A percentile compares a stretch with the other conserved stretches of the same genome.
These are phyloP conservation scores for Saposhnikovia divaricata DNA, from an alignment of 129 eudicot species.

Conservation along the genomic window DNA sequence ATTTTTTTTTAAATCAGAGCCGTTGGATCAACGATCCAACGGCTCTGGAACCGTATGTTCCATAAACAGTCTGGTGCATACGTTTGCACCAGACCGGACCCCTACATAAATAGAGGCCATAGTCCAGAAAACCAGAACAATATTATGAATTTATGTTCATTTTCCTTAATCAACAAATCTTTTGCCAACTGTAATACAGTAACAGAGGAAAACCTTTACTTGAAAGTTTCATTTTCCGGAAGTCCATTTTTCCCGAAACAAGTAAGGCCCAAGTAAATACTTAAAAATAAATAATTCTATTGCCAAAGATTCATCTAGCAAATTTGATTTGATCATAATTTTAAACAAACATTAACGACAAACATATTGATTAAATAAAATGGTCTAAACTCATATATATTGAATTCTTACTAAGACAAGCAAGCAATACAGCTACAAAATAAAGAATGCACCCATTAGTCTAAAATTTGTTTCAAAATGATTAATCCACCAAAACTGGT, in stretches of 20 bases:
- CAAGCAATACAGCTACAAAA: background rate
- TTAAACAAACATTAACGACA: background rate
- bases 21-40: no score
- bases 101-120: no score
- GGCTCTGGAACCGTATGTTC: no score
- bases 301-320: background rate
- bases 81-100: no score
- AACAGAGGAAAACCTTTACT: background rate
- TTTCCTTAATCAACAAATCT: background rate
- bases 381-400: constrained; percentile 3
- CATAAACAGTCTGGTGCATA: no score
- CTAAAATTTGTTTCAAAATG: background rate
- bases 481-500: background rate
- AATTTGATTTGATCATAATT: no score
- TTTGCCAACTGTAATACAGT: background rate
- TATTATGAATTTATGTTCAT: background rate
- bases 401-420: background rate
- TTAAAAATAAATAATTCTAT: no score
- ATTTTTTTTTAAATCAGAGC: no score
- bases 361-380: background rate
- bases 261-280: background rate
- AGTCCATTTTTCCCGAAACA: no score
- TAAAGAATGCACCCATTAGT: background rate
- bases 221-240: background rate
- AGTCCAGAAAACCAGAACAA: no score